Evolutionary conservation across 768 basidiomycete species (phyloP), one percentile per base, ranked within the genome.

Genomic region (Hortiboletus campestris): DNA sequence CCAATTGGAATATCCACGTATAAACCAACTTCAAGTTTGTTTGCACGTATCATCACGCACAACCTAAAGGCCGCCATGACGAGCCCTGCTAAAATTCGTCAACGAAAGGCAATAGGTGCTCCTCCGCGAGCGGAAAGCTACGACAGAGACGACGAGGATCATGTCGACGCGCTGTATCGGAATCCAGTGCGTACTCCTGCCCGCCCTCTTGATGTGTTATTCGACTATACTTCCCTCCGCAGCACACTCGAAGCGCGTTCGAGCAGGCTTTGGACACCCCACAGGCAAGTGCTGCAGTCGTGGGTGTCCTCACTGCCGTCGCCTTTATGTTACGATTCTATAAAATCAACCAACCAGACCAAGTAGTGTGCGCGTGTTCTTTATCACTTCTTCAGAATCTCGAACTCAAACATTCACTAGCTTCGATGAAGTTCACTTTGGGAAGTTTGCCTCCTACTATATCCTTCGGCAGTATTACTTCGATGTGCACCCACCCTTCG

Each of bases 381-480:
- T 49, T 47, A 20, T 45, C 42, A 39, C 28, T 20, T 48, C 39
- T 22, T 47, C 29, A 32, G n/a, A 41, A 46, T 35, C 55, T 35
- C 17, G 38, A 49, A 49, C 53, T 59, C 45, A 59, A 42, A 35
- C 49, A 4, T 46, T 25, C 47, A 43, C 36, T 63, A 95, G 93
- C 46, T 98, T 98, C 68, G 95, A 98, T 69, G 95, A 98, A 75
- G 96, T 98, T 13, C 96, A 98, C 69, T 98, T 98, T 68, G 96
- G 96, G 58, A 97, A 98, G 73, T 99, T 99, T 69, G 95, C 97
- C 13, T 84, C 91, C 6, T 91, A 94, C 74, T 99, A 99, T 73
- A 86, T 98, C 68, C 76, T 76, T 44, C 82, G 96, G 60, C 84
- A 97, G 73, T 99, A 98, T 77, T 98, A 98, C 75, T 99, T 99